Base-by-base conservation (phyloP, 2,329 filamentous ascomycete species). In the Spiromastix sp. region DNA sequence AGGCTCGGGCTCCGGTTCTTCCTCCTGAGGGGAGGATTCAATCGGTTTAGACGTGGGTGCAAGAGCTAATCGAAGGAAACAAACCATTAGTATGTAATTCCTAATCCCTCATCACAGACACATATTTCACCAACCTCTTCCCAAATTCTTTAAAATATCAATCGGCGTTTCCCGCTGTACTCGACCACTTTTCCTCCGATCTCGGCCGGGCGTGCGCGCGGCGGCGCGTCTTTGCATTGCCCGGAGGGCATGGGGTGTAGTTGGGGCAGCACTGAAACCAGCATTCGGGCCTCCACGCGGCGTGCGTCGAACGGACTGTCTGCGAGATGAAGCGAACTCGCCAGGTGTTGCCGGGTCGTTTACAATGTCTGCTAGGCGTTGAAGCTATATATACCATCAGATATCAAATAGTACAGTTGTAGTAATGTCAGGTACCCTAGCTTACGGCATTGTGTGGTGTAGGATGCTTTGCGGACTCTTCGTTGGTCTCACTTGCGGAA, bases 161-260 rank as follows among this genome's bases (percentile, higher is more conserved):
- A 72, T 66, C 4, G 70, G 70, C 5, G 71, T 74, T 48, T 74
- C 70, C 26, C 70, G 55, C 46, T 70, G 64, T 36, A 67, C 43
- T 21, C 67, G 56, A 17, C 63, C 64, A 40, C 69, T 72, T 41
- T 65, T 60, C 36, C 69, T 53, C 30, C 65, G 60, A 44, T 69
- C 60, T 9, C 67, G 62, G 21, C 57, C 60, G 13, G 70, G 67
- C 2, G 69, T 71, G 42, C 64, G 64, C 13, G 39, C 38, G 4
- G 63, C 65, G 9, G 67, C 67, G 45, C 70, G 68, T 45, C 71
- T 66, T 50, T 72, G 65, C 18, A 72, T 56, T 7, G 71, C 70
- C 27, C 67, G 61, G 37, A 73, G 62, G 17, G 68, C 69, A 58
- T 73, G 67, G 1, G 71, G 71, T 11, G 71, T 74, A 4, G 68